Conservation (phyloP, 495 filamentous ascomycete species). For the Pseudomonodictys pantanalensis region DNA sequence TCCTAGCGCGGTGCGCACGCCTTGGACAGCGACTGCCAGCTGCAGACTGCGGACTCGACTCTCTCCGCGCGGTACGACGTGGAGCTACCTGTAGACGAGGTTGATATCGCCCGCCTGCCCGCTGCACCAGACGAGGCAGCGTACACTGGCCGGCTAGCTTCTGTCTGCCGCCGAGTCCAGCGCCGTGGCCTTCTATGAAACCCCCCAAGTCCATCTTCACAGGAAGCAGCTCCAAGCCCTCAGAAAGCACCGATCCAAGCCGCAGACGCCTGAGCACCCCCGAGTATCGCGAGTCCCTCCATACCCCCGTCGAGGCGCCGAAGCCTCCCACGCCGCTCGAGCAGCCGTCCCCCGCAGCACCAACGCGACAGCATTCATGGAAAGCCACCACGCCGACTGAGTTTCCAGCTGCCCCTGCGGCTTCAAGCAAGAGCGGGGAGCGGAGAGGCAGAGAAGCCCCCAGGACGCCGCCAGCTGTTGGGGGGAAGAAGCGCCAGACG, state of each 20-base stretch:
- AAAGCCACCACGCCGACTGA: neutral
- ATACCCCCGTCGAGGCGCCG: neutral
- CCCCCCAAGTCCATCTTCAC: conserved; percentile 35
- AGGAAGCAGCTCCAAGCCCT: conserved; percentile 8
- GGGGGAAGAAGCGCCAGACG: conserved; percentile 15
- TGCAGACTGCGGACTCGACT: too few relatives aligned
- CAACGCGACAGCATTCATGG: conserved; percentile 10
- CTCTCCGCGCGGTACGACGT: neutral
- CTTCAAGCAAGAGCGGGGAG: neutral
- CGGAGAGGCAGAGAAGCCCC: neutral
- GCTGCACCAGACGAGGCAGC: too few relatives aligned
- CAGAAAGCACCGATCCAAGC: neutral
- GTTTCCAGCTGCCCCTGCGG: neutral
- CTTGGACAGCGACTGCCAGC: too few relatives aligned
- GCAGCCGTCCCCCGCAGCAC: conserved; percentile 1
- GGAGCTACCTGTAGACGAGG: neutral
- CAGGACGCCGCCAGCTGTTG: neutral
- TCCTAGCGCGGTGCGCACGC: too few relatives aligned
- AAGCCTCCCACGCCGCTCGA: conserved; percentile 21
- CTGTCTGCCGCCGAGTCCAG: neutral
- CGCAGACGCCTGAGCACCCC: conserved; percentile 27
- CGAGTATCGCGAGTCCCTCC: conserved; percentile 20
- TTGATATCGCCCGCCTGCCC: neutral
- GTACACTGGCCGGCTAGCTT: neutral
- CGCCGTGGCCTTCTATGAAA: conserved; percentile 21